These are phyloP conservation scores for Bolboschoenus planiculmis DNA, from an alignment of 176 grass and related monocot genomes.

Conservation along the genomic window DNA sequence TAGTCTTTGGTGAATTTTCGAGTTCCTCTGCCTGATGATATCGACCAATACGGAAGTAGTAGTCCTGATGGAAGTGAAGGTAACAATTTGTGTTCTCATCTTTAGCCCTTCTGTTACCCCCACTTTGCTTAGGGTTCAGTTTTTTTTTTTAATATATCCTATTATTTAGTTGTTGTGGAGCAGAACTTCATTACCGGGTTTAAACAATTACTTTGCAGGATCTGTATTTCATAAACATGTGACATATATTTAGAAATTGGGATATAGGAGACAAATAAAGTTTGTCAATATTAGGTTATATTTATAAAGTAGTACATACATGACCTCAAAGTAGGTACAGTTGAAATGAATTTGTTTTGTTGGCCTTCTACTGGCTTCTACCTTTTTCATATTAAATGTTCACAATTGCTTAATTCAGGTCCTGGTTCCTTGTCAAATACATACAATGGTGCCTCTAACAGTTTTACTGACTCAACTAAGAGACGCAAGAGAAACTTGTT, in stretches of 20 bases:
- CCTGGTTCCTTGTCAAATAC: conserved; percentile 46
- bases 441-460: conserved; percentile 52
- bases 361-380: conserved; percentile 21
- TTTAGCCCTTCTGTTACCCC: not conserved
- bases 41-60: conserved; percentile 51
- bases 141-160: not conserved
- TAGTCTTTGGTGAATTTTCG: conserved; percentile 90
- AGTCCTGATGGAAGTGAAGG: conserved; percentile 85
- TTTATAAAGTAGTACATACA: not conserved
- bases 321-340: not conserved
- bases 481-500: conserved; percentile 39
- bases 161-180: conserved; percentile 8
- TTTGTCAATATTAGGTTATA: not conserved
- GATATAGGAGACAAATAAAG: not conserved
- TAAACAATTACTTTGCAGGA: conserved; percentile 16
- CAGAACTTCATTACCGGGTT: not conserved
- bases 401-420: conserved; percentile 25
- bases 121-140: not conserved
- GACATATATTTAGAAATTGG: not conserved
- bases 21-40: conserved; percentile 65
- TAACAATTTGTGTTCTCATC: conserved; percentile 12
- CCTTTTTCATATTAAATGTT: not conserved
- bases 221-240: not conserved
- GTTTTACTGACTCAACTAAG: conserved; percentile 36
- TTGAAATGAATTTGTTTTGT: not conserved